phyloP scores from a whole-genome alignment of 148 eudicot genomes.

The Pharnaceum exiguum region DNA sequence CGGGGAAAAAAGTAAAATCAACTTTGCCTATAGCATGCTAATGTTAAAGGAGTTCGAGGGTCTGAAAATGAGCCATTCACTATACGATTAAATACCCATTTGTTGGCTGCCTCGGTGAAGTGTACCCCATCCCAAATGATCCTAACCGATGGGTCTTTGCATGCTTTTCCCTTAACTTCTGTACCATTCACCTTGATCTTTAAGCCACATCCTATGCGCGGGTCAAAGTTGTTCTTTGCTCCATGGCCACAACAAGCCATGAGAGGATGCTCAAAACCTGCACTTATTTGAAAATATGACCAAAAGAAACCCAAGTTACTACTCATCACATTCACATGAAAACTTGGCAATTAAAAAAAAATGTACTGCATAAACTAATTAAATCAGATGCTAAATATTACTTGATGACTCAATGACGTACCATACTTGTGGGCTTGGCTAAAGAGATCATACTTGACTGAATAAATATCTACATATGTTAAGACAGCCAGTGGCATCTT shows the following conservation, averaged over 20 bases:
- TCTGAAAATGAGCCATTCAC: constrained; percentile 38
- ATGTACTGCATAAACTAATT: not conserved
- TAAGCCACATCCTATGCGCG: constrained; percentile 13
- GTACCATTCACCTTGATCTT: constrained; percentile 31
- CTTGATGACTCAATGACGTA: constrained; percentile 7
- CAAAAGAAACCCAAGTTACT: not conserved
- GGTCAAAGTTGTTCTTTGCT: constrained; percentile 5
- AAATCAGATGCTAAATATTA: not conserved
- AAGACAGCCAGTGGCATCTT: constrained; percentile 40
- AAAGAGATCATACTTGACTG: constrained; percentile 58
- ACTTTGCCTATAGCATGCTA: constrained; percentile 29
- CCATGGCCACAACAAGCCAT: constrained; percentile 14
- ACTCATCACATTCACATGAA: too few species aligned
- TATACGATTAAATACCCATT: constrained; percentile 50
- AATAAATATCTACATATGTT: constrained; percentile 61
- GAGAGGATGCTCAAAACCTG: constrained; percentile 9
- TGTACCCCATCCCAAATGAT: constrained; percentile 73
- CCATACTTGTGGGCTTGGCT: constrained; percentile 41
- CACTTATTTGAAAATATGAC: not conserved
- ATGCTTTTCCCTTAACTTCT: constrained; percentile 28
- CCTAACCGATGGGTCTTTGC: constrained; percentile 34
- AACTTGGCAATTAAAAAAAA: too few species aligned
- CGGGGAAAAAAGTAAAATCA: too few species aligned
- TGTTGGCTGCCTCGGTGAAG: constrained; percentile 62
- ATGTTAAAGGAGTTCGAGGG: constrained; percentile 34